Conservation (phyloP, 768 basidiomycete genomes). For the Dentipellis sp. region DNA sequence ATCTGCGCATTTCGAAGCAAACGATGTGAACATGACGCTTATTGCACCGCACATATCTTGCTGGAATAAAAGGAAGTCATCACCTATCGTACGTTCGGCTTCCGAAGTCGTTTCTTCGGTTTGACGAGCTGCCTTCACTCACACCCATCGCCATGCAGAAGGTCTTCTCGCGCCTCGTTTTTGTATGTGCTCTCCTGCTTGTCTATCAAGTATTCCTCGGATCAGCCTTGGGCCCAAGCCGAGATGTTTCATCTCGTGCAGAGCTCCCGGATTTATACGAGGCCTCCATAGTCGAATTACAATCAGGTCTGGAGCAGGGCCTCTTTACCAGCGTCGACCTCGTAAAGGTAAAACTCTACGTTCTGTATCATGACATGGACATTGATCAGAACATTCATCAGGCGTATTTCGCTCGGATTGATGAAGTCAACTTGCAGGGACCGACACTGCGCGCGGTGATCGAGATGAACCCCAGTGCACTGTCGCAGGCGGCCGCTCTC, state of each 20-base stretch:
- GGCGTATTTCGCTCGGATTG: constrained; percentile 34
- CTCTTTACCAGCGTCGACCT: constrained; percentile 32
- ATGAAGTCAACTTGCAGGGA: constrained; percentile 33
- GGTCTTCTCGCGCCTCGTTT: too few relatives aligned
- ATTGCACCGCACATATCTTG: too few relatives aligned
- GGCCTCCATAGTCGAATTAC: constrained; percentile 29
- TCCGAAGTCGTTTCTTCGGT: too few relatives aligned
- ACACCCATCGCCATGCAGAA: too few relatives aligned
- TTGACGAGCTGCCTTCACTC: too few relatives aligned
- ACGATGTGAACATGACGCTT: too few relatives aligned
- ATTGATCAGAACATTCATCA: constrained; percentile 5
- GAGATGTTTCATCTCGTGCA: background rate
- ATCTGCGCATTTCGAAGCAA: too few relatives aligned
- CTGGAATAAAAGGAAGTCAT: too few relatives aligned
- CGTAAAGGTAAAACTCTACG: constrained; percentile 22
- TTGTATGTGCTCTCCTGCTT: too few relatives aligned
- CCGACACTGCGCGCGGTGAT: constrained; percentile 30
- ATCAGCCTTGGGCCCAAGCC: too few relatives aligned
- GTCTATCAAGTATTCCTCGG: too few relatives aligned
- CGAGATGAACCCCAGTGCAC: constrained; percentile 29
- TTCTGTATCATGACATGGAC: background rate
- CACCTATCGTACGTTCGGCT: too few relatives aligned
- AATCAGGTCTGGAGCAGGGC: constrained; percentile 26
- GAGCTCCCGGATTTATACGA: constrained; percentile 32
- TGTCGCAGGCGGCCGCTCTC: constrained; percentile 25